Percentiles rank a stretch among this genome's conserved stretches.
Conservation (phyloP, 257 asterid species). For the Datura wrightii region DNA sequence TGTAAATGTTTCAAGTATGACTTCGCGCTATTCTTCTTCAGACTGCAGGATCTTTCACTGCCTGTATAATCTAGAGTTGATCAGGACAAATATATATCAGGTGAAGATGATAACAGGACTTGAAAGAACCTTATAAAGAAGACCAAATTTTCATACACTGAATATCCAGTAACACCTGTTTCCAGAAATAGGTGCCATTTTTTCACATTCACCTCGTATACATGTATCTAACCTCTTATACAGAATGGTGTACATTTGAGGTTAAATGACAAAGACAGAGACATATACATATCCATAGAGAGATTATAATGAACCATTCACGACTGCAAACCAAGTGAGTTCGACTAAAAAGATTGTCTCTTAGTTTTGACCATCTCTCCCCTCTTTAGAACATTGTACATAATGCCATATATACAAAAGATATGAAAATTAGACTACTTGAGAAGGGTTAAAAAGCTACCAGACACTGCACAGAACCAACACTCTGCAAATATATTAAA, state of each 20-base stretch:
- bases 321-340: neutral
- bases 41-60: slow-evolving; percentile 23
- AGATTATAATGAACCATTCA: neutral
- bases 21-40: slow-evolving; percentile 25
- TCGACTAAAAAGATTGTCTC: no score
- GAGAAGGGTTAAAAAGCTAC: neutral
- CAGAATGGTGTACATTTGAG: neutral
- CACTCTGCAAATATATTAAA: slow-evolving; percentile 13
- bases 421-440: slow-evolving; percentile 15
- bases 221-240: slow-evolving; percentile 23
- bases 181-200: neutral
- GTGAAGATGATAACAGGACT: slow-evolving; percentile 12
- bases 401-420: neutral
- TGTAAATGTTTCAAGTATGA: slow-evolving; percentile 55
- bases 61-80: neutral
- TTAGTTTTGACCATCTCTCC: neutral
- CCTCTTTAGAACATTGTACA: slow-evolving; percentile 11
- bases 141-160: neutral
- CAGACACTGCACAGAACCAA: neutral
- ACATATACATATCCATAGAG: neutral
- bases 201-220: neutral
- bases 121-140: slow-evolving; percentile 24
- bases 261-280: neutral
- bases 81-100: slow-evolving; percentile 9
- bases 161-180: neutral